phyloP scores from a whole-genome alignment of 129 eudicot genomes.

The Flaveria linearis region DNA sequence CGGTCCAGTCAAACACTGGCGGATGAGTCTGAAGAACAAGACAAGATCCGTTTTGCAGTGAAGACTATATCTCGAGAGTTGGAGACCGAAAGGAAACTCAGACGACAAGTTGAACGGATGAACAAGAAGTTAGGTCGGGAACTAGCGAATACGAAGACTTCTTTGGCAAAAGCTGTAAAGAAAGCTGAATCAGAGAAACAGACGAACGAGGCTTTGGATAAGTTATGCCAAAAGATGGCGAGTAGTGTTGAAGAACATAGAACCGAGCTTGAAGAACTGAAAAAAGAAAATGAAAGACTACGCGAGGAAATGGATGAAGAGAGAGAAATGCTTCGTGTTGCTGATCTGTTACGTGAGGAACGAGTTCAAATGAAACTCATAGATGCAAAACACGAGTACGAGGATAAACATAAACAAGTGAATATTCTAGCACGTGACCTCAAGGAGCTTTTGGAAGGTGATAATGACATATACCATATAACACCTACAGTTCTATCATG shows the following conservation, averaged over 20 bases:
- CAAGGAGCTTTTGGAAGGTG: constrained; percentile 50
- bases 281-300: constrained; percentile 50
- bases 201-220: constrained; percentile 74
- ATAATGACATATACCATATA: constrained; percentile 23
- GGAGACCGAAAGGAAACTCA: constrained; percentile 63
- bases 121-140: constrained; percentile 86
- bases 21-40: constrained; percentile 56
- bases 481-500: constrained; percentile 34
- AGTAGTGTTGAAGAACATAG: constrained; percentile 61
- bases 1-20: constrained; percentile 14
- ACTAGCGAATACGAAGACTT: constrained; percentile 51
- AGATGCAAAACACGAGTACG: constrained; percentile 85
- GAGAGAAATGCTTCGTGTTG: constrained; percentile 91
- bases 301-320: constrained; percentile 84
- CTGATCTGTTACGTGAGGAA: constrained; percentile 82
- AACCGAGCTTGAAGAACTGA: constrained; percentile 65
- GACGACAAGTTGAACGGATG: constrained; percentile 69
- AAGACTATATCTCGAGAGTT: constrained; percentile 53
- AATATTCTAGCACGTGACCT: constrained; percentile 65
- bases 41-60: constrained; percentile 54
- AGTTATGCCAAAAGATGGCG: constrained; percentile 74
- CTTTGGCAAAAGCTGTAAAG: constrained; percentile 42
- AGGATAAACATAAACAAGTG: constrained; percentile 72
- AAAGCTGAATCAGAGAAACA: constrained; percentile 63
- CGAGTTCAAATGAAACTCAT: constrained; percentile 89